These are phyloP conservation scores for Alternaria arbusti DNA, from an alignment of 2,329 filamentous ascomycete species.

Conservation along the genomic window DNA sequence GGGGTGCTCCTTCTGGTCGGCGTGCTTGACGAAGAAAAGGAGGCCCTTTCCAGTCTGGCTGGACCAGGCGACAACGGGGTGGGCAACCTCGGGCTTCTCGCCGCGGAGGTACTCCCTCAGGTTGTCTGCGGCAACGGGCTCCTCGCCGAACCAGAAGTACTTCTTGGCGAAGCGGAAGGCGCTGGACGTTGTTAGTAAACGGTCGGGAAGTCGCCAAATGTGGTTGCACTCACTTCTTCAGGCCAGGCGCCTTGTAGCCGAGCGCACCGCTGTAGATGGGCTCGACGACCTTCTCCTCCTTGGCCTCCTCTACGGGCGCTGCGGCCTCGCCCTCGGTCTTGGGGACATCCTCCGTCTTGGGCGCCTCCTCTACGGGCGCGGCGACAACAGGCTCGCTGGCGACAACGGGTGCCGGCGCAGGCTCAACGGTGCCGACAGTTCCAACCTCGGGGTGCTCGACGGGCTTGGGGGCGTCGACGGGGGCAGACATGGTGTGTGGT, in stretches of 20 bases:
- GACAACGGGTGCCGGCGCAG: slow-evolving; percentile 46
- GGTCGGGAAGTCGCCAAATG: neutral
- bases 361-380: slow-evolving; percentile 52
- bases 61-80: slow-evolving; percentile 86
- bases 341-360: slow-evolving; percentile 51
- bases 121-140: slow-evolving; percentile 74
- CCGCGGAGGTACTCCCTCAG: slow-evolving; percentile 80
- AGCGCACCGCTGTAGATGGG: slow-evolving; percentile 83
- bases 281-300: slow-evolving; percentile 60
- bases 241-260: slow-evolving; percentile 86
- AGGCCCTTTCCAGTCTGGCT: slow-evolving; percentile 94
- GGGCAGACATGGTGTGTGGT: slow-evolving; percentile 63
- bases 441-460: slow-evolving; percentile 56
- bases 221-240: slow-evolving; percentile 78
- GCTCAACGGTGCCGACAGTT: slow-evolving; percentile 42
- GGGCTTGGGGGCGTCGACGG: slow-evolving; percentile 74
- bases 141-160: slow-evolving; percentile 74
- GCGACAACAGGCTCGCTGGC: slow-evolving; percentile 44
- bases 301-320: slow-evolving; percentile 46
- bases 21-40: slow-evolving; percentile 86
- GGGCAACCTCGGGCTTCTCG: slow-evolving; percentile 82
- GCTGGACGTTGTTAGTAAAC: slow-evolving; percentile 57
- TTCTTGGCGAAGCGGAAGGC: slow-evolving; percentile 91
- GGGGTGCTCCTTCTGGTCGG: slow-evolving; percentile 79
- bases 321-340: slow-evolving; percentile 41